Evolutionary conservation across 352 stramenopile genomes (phyloP).

Genomic region (Globisporangium nunn): DNA sequence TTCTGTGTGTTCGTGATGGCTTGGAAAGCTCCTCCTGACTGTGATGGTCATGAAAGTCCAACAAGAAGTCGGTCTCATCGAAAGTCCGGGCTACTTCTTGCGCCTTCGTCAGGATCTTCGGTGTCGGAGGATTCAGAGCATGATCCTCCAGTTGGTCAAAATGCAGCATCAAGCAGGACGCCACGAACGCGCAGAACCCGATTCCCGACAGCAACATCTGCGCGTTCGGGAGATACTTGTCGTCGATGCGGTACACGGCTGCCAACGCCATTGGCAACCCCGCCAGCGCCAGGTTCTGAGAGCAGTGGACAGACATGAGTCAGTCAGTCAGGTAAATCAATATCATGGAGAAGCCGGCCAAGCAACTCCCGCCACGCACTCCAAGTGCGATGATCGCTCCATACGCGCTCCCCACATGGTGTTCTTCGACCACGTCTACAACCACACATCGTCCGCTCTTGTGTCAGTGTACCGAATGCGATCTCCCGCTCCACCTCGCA

Average conservation of each 20-base stretch:
- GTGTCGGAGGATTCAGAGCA: constrained; percentile 23
- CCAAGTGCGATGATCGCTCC: constrained; percentile 70
- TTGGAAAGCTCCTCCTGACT: constrained; percentile 3
- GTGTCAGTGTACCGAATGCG: not conserved
- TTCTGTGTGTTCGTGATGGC: not conserved
- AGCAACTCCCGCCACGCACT: constrained; percentile 8
- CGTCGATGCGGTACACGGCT: constrained; percentile 24
- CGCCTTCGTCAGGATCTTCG: constrained; percentile 17
- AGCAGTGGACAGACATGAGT: not conserved
- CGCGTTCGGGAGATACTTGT: constrained; percentile 30
- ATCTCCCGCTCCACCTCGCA: not conserved
- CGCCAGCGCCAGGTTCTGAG: constrained; percentile 38
- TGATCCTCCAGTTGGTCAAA: constrained; percentile 21
- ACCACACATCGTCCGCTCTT: not conserved
- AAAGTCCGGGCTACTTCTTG: constrained; percentile 12
- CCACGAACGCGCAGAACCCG: constrained; percentile 14
- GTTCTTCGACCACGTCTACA: constrained; percentile 59
- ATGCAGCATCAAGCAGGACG: constrained; percentile 16
- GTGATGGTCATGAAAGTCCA: constrained; percentile 9
- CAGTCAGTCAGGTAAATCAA: not conserved
- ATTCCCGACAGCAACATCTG: constrained; percentile 26
- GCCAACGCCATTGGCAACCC: constrained; percentile 34
- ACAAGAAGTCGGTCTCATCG: constrained; percentile 11
- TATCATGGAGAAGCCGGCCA: not conserved
- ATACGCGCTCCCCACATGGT: constrained; percentile 73